A percentile compares a stretch with the other conserved stretches of the same genome.
These are phyloP conservation scores for Lactarius sanguifluus DNA, from an alignment of 768 basidiomycete genomes.

Conservation along the genomic window DNA sequence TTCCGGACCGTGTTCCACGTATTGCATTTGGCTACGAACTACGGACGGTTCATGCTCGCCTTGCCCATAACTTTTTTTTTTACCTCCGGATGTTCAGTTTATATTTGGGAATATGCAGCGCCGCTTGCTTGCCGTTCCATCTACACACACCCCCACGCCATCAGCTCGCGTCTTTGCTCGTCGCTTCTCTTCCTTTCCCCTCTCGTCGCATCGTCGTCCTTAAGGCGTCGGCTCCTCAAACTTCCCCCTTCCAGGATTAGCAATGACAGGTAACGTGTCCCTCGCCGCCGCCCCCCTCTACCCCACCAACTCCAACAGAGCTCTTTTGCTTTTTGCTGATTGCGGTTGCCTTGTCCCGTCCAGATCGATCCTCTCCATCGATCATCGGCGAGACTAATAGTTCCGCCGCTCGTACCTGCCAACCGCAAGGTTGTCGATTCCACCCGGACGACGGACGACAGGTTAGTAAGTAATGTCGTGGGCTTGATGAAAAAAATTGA, in stretches of 20 bases:
- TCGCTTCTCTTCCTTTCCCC: conserved; percentile 9
- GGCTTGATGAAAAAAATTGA: neutral
- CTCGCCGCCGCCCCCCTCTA: conserved; percentile 1
- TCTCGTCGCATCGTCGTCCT: conserved; percentile 3
- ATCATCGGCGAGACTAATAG: conserved; percentile 1
- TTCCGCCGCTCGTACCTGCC: neutral
- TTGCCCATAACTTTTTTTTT: neutral
- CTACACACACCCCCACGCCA: neutral
- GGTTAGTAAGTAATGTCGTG: neutral
- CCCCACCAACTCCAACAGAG: neutral
- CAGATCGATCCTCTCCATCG: neutral
- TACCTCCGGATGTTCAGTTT: conserved; percentile 12
- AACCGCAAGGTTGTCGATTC: neutral
- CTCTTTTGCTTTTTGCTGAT: neutral
- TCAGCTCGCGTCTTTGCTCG: neutral
- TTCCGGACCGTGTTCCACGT: conserved; percentile 13
- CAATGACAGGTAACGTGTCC: neutral
- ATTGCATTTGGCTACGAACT: neutral
- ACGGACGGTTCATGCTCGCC: neutral
- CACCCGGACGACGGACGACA: neutral
- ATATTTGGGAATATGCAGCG: neutral
- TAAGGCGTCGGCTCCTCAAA: conserved; percentile 1
- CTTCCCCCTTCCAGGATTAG: conserved; percentile 6
- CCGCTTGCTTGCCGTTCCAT: conserved; percentile 2
- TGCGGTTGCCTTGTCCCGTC: neutral